Base-by-base conservation (phyloP, 371 early-diverging fungal genomes). In the Dichotomocladium elegans region DNA sequence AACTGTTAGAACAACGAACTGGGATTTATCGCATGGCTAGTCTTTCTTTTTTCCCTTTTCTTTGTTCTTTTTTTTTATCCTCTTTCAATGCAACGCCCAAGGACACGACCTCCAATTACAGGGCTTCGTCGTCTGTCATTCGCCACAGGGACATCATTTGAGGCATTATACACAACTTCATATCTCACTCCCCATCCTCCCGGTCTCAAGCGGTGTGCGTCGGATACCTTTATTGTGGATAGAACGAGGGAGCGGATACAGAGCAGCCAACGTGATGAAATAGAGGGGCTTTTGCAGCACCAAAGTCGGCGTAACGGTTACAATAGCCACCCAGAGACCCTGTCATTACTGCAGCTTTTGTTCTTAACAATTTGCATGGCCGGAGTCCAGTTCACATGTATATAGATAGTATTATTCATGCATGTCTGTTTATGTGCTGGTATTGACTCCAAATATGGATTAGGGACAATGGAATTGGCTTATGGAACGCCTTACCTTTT, bases 401-500 rank as follows among this genome's bases (percentile, higher is more conserved):
- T 68, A 71, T 43, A 24, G 6, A 7, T 28, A 22, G 8, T 21
- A 29, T 26, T 12, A 24, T 37, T 19, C 25, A 9, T 14, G 45
- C 17, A 26, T 22, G 30, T 60, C 14, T 19, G 14, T 55, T 40
- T 11, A 50, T 49, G 24, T 42, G 8, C 29, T 22, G n/a, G 27
- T 49, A 25, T 43, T 45, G 11, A n/a, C 50, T 34, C n/a, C n/a
- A n/a, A n/a, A n/a, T n/a, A n/a, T n/a, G n/a, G n/a, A 45, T 24
- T 59, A 76, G 81, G 81, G 81, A 77, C 79, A 2, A 79, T 81
- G 2, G 81, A 81, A 40, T 47, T 81, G 24, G 70, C 77, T 68
- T 77, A 72, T 55, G 93, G 93, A n/a, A 90, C 91, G 21, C 90
- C 90, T 3, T 89, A 87, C 57, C 63, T 92, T 11, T 58, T 80